Percentiles rank a stretch among this genome's conserved stretches.
Conservation (phyloP, 2,329 filamentous ascomycete genomes). For the Aureobasidium vineae region DNA sequence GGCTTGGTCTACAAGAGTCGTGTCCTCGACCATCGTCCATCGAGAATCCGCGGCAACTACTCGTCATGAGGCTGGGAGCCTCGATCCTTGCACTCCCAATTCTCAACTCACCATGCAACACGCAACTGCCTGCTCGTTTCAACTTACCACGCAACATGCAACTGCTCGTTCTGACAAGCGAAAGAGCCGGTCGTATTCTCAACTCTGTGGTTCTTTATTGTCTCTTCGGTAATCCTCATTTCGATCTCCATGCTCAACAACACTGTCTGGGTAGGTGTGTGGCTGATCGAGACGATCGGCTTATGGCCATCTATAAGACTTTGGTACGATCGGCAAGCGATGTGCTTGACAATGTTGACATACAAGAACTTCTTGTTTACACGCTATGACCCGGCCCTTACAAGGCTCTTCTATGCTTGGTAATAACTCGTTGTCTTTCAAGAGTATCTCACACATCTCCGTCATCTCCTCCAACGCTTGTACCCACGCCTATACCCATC, state of each 20-base stretch:
- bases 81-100: not conserved
- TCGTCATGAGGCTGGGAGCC: conserved; percentile 16
- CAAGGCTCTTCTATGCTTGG: not conserved
- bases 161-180: not conserved
- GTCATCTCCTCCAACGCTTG: not conserved
- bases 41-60: not conserved
- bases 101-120: not conserved
- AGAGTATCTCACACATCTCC: not conserved
- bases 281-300: conserved; percentile 2
- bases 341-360: not conserved
- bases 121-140: not conserved
- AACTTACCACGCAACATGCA: not conserved
- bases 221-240: not conserved
- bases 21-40: not conserved
- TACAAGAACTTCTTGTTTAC: too few species aligned
- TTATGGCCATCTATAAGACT: not conserved
- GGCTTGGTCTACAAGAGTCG: conserved; percentile 1
- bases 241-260: not conserved
- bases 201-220: not conserved
- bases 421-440: not conserved
- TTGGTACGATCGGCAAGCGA: not conserved
- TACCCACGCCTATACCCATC: not conserved
- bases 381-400: not conserved
- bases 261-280: not conserved
- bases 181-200: not conserved